Evolutionary conservation across 2,329 filamentous ascomycete species (phyloP).

Genomic region (Fusarium setosum): DNA sequence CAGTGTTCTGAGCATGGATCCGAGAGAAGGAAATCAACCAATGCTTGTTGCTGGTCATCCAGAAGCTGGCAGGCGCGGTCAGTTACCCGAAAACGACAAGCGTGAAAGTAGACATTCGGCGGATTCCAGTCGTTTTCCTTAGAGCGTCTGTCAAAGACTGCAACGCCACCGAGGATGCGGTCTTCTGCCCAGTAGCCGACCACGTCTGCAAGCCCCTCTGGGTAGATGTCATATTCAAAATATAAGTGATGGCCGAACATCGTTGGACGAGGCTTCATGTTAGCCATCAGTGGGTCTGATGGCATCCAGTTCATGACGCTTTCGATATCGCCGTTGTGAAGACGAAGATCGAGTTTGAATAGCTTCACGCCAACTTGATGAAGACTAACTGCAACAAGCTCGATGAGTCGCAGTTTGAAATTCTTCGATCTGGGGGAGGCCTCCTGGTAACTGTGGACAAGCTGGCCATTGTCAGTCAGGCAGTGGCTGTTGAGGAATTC

Average conservation of each 20-base stretch:
- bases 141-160: not conserved
- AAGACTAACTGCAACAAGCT: too few species aligned
- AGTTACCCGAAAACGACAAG: not conserved
- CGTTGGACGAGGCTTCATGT: too few species aligned
- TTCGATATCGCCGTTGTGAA: too few species aligned
- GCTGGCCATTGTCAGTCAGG: too few species aligned
- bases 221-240: not conserved
- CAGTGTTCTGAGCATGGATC: not conserved
- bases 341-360: too few species aligned
- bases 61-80: not conserved
- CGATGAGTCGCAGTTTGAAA: too few species aligned
- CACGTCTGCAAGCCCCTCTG: not conserved
- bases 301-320: too few species aligned
- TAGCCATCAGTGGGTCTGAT: too few species aligned
- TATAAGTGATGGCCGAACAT: not conserved
- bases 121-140: not conserved
- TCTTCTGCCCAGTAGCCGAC: not conserved
- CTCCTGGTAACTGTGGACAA: too few species aligned
- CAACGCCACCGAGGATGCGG: not conserved
- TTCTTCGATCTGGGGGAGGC: too few species aligned
- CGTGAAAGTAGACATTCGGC: not conserved
- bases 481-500: too few species aligned
- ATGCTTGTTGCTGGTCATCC: not conserved
- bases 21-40: not conserved
- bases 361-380: too few species aligned